These are phyloP conservation scores for Endocladia muricata DNA, from an alignment of 31 red algal genomes.

Conservation along the genomic window DNA sequence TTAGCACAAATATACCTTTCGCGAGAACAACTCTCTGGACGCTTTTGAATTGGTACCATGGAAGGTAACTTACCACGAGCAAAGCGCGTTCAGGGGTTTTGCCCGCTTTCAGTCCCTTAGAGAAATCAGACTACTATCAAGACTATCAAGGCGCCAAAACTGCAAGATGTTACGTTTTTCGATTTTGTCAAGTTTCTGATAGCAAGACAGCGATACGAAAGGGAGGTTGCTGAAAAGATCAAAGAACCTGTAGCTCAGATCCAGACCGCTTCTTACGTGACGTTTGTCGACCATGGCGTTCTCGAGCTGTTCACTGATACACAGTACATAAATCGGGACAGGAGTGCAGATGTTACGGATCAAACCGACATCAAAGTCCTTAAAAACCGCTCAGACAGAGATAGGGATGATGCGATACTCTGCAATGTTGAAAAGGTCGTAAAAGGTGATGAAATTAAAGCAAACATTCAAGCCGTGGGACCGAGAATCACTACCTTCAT, in stretches of 20 bases:
- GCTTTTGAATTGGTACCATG: not conserved
- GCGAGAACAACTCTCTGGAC: not conserved
- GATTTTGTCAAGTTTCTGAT: not conserved
- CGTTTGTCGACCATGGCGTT: not conserved
- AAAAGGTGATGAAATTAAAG: not conserved
- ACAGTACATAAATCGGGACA: not conserved
- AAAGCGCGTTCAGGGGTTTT: not conserved
- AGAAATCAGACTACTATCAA: not conserved
- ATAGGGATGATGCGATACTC: not conserved
- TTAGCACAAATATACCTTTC: not conserved
- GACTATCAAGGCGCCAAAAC: not conserved
- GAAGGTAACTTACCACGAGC: not conserved
- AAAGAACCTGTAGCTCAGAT: not conserved
- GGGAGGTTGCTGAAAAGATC: not conserved
- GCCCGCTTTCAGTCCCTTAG: not conserved
- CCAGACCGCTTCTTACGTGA: not conserved
- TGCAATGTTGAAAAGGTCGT: not conserved
- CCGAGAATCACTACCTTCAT: not conserved
- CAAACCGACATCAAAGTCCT: not conserved
- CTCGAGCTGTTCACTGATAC: not conserved
- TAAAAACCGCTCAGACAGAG: not conserved
- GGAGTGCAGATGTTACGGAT: not conserved
- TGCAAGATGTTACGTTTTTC: not conserved
- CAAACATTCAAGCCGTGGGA: not conserved
- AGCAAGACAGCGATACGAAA: not conserved